These are phyloP conservation scores for Fusarium algeriense DNA, from an alignment of 2,329 filamentous ascomycete genomes.

Conservation along the genomic window DNA sequence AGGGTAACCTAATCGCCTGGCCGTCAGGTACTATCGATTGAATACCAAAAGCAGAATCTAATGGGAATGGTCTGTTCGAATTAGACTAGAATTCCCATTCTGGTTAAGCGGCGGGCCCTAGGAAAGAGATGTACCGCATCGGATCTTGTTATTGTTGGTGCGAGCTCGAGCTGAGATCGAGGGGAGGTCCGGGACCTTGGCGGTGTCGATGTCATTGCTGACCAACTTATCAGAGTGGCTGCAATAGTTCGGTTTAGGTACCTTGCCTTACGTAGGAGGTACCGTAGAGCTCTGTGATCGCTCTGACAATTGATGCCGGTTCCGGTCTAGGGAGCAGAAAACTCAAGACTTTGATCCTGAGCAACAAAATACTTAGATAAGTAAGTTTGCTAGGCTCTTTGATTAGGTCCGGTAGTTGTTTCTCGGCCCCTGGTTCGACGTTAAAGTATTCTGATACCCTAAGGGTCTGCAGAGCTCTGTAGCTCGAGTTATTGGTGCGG, in stretches of 20 bases:
- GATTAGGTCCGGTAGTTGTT: too few species aligned
- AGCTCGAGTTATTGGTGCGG: too few species aligned
- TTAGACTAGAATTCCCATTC: conserved; percentile 5
- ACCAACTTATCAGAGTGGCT: conserved; percentile 18
- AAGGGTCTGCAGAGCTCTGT: too few species aligned
- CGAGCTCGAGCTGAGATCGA: conserved; percentile 25
- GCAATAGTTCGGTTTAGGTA: conserved; percentile 7
- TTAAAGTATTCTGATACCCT: too few species aligned
- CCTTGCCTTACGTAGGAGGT: not conserved
- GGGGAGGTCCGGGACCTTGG: conserved; percentile 1
- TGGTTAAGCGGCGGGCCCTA: conserved; percentile 33
- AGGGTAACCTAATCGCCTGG: conserved; percentile 33
- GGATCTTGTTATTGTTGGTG: conserved; percentile 23
- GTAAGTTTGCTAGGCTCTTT: too few species aligned
- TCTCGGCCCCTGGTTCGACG: too few species aligned
- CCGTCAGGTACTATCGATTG: conserved; percentile 21
- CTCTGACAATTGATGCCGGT: not conserved
- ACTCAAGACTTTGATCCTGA: too few species aligned
- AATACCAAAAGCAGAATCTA: conserved; percentile 14
- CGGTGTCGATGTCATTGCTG: conserved; percentile 30
- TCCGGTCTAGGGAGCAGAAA: too few species aligned
- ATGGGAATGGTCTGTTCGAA: conserved; percentile 2
- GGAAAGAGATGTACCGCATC: conserved; percentile 31
- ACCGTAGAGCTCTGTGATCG: not conserved
- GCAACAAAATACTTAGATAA: too few species aligned